Evolutionary conservation across 345 rosid genomes (phyloP), one percentile per base, ranked within the genome.

Genomic region (Streptanthus diversifolius): DNA sequence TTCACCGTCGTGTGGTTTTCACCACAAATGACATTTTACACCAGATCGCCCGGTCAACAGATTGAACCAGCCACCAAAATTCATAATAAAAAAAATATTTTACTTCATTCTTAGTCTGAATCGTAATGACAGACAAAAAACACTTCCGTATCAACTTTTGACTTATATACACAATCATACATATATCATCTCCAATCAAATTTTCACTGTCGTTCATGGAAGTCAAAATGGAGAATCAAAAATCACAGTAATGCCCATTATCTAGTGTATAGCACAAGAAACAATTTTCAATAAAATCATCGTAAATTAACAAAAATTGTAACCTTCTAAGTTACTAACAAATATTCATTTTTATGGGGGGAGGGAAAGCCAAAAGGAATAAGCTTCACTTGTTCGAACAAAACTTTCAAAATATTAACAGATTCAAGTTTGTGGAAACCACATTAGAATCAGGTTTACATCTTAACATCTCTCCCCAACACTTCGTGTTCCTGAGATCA

Each of bases 401-500:
- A 60, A 2, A 51, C 51, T 33, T 44, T 70, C 57, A 17, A 59
- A 29, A 62, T 9, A 17, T 13, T 44, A 44, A 54, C 58, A 73
- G 22, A 55, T 41, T 53, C 64, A 40, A 54, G 64, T 73, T 43
- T 44, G 71, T 54, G 63, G 55, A 24, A 43, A 61, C 25, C 79
- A 68, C 41, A 60, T 69, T 17, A 52, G 49, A 75, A 68, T 59
- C 48, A 49, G 63, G 43, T 60, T 43, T 62, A 76, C 71, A 70
- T 54, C 70, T 68, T 54, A 18, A 29, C 7, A n/a, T 63, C 54
- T 66, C 63, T 54, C 53, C 77, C 45, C 68, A 33, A 75, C 63
- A 75, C 41, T 75, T 61, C 17, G 55, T 68, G 69, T 68, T 74
- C 54, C 45, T 67, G 62, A 49, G 49, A 75, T 68, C 79, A 68